These are phyloP conservation scores for Hymenoscyphus scutula DNA, from an alignment of 2,329 filamentous ascomycete genomes.

Conservation along the genomic window DNA sequence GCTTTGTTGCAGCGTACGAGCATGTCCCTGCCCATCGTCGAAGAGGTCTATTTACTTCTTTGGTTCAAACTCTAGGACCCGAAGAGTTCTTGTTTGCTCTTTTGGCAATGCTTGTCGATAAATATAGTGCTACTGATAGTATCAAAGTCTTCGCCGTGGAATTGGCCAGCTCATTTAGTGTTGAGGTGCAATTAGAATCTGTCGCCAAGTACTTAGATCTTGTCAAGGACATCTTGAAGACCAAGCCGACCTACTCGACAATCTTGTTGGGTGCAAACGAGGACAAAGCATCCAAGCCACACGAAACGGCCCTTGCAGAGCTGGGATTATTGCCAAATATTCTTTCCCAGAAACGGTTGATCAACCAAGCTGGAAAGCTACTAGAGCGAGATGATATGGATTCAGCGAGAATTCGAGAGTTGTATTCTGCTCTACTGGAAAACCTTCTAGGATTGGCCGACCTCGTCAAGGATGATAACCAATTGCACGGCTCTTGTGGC, in stretches of 20 bases:
- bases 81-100: constrained; percentile 87
- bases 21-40: constrained; percentile 89
- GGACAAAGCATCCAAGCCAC: constrained; percentile 43
- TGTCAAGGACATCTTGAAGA: constrained; percentile 69
- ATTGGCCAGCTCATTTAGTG: constrained; percentile 69
- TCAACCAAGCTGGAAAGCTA: constrained; percentile 53
- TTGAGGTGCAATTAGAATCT: constrained; percentile 73
- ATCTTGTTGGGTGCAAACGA: constrained; percentile 64
- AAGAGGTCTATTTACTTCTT: constrained; percentile 76
- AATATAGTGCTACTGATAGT: constrained; percentile 74
- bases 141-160: constrained; percentile 74
- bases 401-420: constrained; percentile 61
- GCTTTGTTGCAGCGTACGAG: constrained; percentile 94
- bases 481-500: constrained; percentile 58
- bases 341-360: constrained; percentile 56
- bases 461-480: constrained; percentile 55
- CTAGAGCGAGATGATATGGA: constrained; percentile 64
- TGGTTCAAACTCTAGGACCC: constrained; percentile 81
- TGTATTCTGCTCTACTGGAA: constrained; percentile 69
- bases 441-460: constrained; percentile 65
- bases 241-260: constrained; percentile 71
- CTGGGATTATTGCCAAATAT: constrained; percentile 57
- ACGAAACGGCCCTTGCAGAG: constrained; percentile 52
- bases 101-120: constrained; percentile 84
- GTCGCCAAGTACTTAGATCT: constrained; percentile 75